Base-by-base conservation (phyloP, 1,284 basidiomycete species). In the Leccinum ponderosum region DNA sequence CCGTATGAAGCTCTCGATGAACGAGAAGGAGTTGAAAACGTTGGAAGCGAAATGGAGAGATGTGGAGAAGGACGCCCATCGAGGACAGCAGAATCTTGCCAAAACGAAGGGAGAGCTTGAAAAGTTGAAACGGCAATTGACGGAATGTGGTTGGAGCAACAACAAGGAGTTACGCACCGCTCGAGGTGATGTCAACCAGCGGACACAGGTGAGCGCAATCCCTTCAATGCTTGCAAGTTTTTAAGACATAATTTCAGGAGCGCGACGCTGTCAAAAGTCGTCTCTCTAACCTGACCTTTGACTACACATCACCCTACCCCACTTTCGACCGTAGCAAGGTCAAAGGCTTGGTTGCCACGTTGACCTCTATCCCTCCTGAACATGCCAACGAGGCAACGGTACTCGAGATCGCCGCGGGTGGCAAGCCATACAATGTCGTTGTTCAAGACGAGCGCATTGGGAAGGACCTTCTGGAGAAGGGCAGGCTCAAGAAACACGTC, bases 341-440 rank as follows among this genome's bases (percentile, higher is more conserved):
- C 71, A 96, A 97, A 72, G 97, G 97, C 51, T 83, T 93, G n/a
- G 90, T 96, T n/a, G 95, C 91, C 0, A 89, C 87, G 20, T 84
- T 98, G 20, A 87, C 98, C 65, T 81, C 85, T 0, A 85, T 99
- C 1, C 83, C 88, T 37, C 77, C 85, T 27, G 78, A 83, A 55
- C 87, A 95, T 71, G 88, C 87, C 69, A 80, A 88, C 68, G 92
- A 91, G 64, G 87, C 94, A 2, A 95, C 93, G 0, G 97, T 96
- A 1, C 84, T 99, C 25, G 97, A 99, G 76, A 91, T 98, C 64
- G 90, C 93, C 31, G 96, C 96, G 0, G 95, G 96, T 2, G 90
- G 87, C 1, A 90, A 91, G 65, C 81, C 99, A n/a, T 98, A 94
- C 79, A 96, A 98, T 64, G 91, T 97, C 42, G 92, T 98, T 20